phyloP scores from a whole-genome alignment of 495 filamentous ascomycete genomes.

The Penicillium steckii region DNA sequence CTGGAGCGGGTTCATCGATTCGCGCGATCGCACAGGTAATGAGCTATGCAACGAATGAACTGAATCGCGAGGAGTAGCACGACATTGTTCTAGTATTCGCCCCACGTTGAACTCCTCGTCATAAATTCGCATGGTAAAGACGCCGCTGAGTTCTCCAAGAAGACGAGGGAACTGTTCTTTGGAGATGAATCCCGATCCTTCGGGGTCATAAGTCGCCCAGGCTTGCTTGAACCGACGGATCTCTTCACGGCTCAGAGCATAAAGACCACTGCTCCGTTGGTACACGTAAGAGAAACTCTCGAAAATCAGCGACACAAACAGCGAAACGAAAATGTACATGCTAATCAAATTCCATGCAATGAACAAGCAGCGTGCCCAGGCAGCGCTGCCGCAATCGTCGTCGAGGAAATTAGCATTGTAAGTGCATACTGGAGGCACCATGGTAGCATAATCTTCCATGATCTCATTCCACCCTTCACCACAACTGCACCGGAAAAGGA shows the following conservation, averaged over 20 bases:
- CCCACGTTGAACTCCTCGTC: slow-evolving; percentile 82
- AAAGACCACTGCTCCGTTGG: slow-evolving; percentile 78
- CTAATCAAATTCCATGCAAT: slow-evolving; percentile 98
- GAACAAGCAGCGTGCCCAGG: slow-evolving; percentile 86
- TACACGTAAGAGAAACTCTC: slow-evolving; percentile 99
- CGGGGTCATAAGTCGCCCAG: slow-evolving; percentile 92
- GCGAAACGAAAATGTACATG: slow-evolving; percentile 99
- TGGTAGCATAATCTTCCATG: slow-evolving; percentile 93
- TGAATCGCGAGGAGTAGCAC: slow-evolving; percentile 50
- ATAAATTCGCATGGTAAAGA: slow-evolving; percentile 98
- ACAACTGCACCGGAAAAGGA: slow-evolving; percentile 88
- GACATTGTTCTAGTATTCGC: slow-evolving; percentile 79
- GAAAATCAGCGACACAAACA: slow-evolving; percentile 98
- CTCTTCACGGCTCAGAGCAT: slow-evolving; percentile 84
- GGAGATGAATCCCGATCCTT: slow-evolving; percentile 85
- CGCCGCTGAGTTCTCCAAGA: slow-evolving; percentile 84
- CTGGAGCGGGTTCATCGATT: slow-evolving; percentile 16
- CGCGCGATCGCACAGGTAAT: slow-evolving; percentile 21
- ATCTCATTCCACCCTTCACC: slow-evolving; percentile 96
- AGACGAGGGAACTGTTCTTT: slow-evolving; percentile 91
- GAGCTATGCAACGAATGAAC: slow-evolving; percentile 16
- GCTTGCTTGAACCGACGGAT: slow-evolving; percentile 97
- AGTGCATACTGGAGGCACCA: slow-evolving; percentile 75
- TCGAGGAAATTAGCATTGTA: slow-evolving; percentile 63
- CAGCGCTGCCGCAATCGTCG: slow-evolving; percentile 89